phyloP scores from a whole-genome alignment of 495 filamentous ascomycete genomes.

The Jackrogersella minutella region DNA sequence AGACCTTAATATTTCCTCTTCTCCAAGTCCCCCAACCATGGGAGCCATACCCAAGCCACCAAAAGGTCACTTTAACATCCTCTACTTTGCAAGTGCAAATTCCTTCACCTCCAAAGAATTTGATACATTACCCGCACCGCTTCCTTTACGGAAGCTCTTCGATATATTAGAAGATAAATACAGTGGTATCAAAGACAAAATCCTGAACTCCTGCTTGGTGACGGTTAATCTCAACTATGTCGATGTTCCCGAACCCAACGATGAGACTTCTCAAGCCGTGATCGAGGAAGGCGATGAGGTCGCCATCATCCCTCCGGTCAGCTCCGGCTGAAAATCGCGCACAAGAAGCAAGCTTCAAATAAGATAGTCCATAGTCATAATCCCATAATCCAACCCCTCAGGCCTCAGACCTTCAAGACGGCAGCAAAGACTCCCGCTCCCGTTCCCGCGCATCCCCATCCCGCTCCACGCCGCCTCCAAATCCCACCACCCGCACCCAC shows the following conservation, averaged over 20 bases:
- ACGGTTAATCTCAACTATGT: conserved; percentile 91
- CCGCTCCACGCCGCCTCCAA: background rate
- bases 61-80: conserved; percentile 73
- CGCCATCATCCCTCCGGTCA: conserved; percentile 96
- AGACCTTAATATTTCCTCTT: background rate
- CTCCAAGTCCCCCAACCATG: conserved; percentile 26
- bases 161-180: conserved; percentile 76
- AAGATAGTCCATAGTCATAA: background rate
- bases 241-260: conserved; percentile 64
- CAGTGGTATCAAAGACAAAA: conserved; percentile 75
- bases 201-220: conserved; percentile 79
- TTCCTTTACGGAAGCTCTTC: conserved; percentile 72
- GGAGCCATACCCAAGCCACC: conserved; percentile 52
- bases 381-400: background rate
- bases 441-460: background rate
- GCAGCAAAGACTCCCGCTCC: conserved; percentile 38
- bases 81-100: conserved; percentile 86
- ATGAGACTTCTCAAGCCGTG: conserved; percentile 47
- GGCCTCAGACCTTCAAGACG: background rate
- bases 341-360: background rate
- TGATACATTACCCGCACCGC: conserved; percentile 76
- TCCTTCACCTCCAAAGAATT: conserved; percentile 74
- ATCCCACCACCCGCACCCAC: conserved; percentile 24
- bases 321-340: conserved; percentile 65
- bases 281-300: conserved; percentile 88